Percentiles rank a stretch among this genome's conserved stretches.
These are phyloP conservation scores for Colletotrichum magnum DNA, from an alignment of 2,329 filamentous ascomycete genomes.

Conservation along the genomic window DNA sequence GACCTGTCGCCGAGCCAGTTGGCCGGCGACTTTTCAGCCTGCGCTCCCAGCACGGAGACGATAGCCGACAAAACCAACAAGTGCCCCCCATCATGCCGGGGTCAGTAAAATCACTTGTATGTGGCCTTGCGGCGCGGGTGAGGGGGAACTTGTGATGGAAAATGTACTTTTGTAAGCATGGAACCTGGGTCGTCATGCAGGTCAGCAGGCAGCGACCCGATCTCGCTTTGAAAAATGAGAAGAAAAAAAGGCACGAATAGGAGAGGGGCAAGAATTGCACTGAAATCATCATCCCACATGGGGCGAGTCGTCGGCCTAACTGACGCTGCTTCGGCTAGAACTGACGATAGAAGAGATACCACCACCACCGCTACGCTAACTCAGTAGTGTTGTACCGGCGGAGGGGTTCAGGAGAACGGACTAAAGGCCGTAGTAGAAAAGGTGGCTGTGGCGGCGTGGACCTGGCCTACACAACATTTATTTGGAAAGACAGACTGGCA, in stretches of 20 bases:
- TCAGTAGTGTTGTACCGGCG: background rate
- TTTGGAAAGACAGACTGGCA: conserved; percentile 3
- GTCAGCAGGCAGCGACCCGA: background rate
- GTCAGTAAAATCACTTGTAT: conserved; percentile 2
- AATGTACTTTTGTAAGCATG: conserved; percentile 20
- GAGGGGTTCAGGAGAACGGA: background rate
- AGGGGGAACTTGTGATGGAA: background rate
- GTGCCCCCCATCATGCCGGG: background rate
- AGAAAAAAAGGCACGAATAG: background rate
- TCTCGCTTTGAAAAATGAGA: background rate
- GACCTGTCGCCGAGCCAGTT: conserved; percentile 13
- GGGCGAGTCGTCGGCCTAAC: too few relatives aligned
- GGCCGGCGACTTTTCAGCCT: conserved; percentile 1
- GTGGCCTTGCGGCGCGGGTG: conserved; percentile 10
- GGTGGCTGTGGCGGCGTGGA: background rate
- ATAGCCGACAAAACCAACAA: background rate
- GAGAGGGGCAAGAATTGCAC: too few relatives aligned
- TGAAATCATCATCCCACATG: too few relatives aligned
- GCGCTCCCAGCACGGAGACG: background rate
- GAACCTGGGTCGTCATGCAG: background rate
- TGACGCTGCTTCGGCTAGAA: background rate
- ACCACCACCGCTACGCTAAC: background rate
- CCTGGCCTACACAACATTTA: background rate
- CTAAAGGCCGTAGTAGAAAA: conserved; percentile 1
- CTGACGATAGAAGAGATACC: background rate